Evolutionary conservation across 331 rosid species (phyloP), one percentile per base, ranked within the genome.

Genomic region (Cydonia oblonga): DNA sequence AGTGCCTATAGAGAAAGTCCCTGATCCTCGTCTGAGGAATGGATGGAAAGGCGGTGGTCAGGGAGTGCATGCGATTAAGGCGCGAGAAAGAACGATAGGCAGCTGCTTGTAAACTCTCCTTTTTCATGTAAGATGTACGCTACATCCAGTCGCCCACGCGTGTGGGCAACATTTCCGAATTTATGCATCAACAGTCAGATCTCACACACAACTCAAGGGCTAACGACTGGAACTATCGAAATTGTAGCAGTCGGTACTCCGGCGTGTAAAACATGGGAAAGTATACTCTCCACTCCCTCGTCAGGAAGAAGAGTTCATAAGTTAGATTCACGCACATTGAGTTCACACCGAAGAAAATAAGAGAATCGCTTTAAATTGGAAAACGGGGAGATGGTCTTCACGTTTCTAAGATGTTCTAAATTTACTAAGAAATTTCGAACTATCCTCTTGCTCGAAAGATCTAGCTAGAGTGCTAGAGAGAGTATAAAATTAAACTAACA

Each of bases 1-100:
- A 35, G 64, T 76, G 28, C 84, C 70, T 20, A 76, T 62, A 15
- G 15, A 72, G 71, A 52, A 72, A 52, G 49, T 68, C 70, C 63
- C 16, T 14, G 8, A 13, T 38, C 44, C 15, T n/a, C 13, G 42
- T 12, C 30, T 40, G 69, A 65, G n/a, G n/a, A n/a, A n/a, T n/a
- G 65, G 73, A 42, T 56, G 40, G 42, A 29, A 56, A 11, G n/a
- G 58, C 8, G 29, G 53, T 26, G 58, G 20, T 66, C 49, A 66
- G 46, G 58, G 72, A 26, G 15, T 30, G 71, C 23, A 78, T 24
- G 62, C 67, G 33, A 20, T 32, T 57, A 9, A 66, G 78, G 19
- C 74, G 59, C 10, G 22, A 30, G 54, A 64, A 23, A 9, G 74
- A 78, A 15, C 74, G 60, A 46, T 42, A 24, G 72, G 64, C 70